phyloP scores from a whole-genome alignment of 768 basidiomycete genomes.

The Rhodotorula diobovata region DNA sequence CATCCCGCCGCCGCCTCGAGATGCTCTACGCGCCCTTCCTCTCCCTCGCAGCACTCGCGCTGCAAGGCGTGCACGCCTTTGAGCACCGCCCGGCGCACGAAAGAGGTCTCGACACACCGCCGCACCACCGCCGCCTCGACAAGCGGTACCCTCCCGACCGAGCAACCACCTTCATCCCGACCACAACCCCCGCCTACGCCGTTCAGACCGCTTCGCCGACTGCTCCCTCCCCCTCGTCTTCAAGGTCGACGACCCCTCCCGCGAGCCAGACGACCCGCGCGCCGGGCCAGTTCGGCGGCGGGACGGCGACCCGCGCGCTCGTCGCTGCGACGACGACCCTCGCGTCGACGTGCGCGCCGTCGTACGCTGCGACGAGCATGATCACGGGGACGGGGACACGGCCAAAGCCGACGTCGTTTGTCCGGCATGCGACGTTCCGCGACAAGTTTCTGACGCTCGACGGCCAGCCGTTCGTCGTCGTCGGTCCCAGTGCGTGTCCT shows the following conservation, averaged over 20 bases:
- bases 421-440: background rate
- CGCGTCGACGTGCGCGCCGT: constrained; percentile 11
- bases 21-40: background rate
- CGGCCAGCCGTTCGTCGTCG: constrained; percentile 6
- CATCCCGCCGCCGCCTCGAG: background rate
- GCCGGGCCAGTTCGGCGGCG: background rate
- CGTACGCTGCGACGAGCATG: constrained; percentile 12
- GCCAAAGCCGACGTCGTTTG: constrained; percentile 22
- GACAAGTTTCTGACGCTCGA: background rate
- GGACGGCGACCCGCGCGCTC: background rate
- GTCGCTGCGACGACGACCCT: constrained; percentile 5
- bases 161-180: constrained; percentile 3
- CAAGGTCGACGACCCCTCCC: background rate
- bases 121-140: background rate
- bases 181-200: constrained; percentile 6
- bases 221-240: background rate
- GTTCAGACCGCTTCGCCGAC: background rate
- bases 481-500: constrained; percentile 27
- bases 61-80: background rate
- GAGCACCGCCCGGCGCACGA: background rate
- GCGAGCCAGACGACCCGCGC: background rate
- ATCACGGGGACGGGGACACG: constrained; percentile 34
- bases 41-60: background rate
- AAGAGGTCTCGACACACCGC: background rate
- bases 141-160: constrained; percentile 21